Percentiles rank a stretch among this genome's conserved stretches.
Conservation (phyloP, 345 rosid species). For the Eucalyptus caleyi region DNA sequence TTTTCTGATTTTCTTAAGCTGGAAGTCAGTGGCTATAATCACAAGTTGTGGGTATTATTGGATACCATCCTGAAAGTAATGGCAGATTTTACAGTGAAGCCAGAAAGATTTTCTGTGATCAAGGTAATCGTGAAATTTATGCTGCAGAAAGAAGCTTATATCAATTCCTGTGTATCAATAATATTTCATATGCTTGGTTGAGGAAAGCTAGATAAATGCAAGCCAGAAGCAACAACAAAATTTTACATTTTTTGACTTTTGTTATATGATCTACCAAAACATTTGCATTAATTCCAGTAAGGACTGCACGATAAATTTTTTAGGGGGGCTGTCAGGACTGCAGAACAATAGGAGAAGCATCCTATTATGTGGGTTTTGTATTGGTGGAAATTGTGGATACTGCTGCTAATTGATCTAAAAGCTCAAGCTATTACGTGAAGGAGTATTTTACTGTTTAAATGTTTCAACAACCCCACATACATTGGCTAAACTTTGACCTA, state of each 20-base stretch:
- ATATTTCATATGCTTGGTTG: neutral
- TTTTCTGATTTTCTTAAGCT: neutral
- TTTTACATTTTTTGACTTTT: neutral
- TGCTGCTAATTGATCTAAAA: neutral
- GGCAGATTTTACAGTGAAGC: constrained; percentile 55
- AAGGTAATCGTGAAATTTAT: constrained; percentile 37
- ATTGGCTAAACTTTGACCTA: neutral
- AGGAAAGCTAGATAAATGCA: neutral
- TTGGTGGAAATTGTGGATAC: neutral
- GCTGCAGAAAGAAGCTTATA: neutral
- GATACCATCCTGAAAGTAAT: constrained; percentile 47
- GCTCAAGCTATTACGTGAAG: neutral
- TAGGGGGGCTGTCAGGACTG: neutral
- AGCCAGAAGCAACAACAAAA: neutral
- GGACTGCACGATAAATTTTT: neutral
- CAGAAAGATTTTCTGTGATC: constrained; percentile 67
- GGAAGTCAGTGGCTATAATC: constrained; percentile 42
- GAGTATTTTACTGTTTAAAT: neutral
- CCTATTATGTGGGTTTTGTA: neutral
- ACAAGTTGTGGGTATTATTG: constrained; percentile 65
- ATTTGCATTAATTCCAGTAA: neutral
- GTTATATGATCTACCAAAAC: neutral
- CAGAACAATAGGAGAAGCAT: neutral
- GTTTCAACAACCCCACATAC: neutral
- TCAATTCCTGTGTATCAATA: neutral